Percentiles rank a stretch among this genome's conserved stretches.
Conservation (phyloP, 2,329 filamentous ascomycete genomes). For the Acephala macrosclerotiorum region DNA sequence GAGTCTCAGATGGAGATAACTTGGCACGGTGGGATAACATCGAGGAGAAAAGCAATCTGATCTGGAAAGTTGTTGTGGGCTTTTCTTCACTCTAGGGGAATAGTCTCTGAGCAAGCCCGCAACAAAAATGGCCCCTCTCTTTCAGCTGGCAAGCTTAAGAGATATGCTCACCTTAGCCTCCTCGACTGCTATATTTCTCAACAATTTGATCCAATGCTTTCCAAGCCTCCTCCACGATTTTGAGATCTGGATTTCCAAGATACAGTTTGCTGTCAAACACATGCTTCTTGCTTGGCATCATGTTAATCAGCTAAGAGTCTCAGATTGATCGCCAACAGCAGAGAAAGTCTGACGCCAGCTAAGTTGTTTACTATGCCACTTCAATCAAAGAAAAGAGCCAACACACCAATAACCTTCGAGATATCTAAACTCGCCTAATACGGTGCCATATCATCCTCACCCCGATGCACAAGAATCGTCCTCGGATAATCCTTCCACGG, state of each 20-base stretch:
- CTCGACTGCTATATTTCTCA: not conserved
- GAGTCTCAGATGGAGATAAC: no score
- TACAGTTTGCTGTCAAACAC: not conserved
- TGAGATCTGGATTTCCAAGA: not conserved
- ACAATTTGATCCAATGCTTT: not conserved
- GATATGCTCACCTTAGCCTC: no score
- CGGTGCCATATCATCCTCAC: slow-evolving; percentile 4
- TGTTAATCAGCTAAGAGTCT: not conserved
- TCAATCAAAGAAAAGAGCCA: not conserved
- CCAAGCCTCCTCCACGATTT: slow-evolving; percentile 1
- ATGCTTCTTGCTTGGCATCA: not conserved
- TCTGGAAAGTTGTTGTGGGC: no score
- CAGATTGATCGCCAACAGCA: no score
- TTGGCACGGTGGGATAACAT: no score
- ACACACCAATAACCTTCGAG: not conserved
- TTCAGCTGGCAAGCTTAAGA: no score
- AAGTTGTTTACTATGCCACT: not conserved
- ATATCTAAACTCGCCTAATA: slow-evolving; percentile 2
- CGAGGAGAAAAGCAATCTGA: no score
- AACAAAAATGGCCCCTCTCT: no score
- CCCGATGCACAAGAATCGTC: slow-evolving; percentile 3
- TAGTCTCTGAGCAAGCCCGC: no score
- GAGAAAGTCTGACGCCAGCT: not conserved
- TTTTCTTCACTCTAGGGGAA: no score
- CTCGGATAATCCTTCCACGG: not conserved